These are phyloP conservation scores for Globisporangium alternatum DNA, from an alignment of 352 stramenopile genomes.

Conservation along the genomic window DNA sequence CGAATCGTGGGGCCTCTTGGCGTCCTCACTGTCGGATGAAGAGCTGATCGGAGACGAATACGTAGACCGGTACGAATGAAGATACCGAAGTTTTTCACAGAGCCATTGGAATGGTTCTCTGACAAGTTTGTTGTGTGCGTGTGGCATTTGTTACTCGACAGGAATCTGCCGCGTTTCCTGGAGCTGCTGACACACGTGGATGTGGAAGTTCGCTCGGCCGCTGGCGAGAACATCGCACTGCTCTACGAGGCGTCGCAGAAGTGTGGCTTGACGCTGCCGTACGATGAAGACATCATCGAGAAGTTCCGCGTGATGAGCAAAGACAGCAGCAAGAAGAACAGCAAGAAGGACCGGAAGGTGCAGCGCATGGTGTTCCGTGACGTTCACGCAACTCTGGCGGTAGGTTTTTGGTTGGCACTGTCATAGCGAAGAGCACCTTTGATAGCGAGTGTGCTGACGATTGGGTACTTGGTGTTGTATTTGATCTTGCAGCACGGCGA, in stretches of 20 bases:
- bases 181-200: conserved; percentile 73
- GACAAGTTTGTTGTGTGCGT: background rate
- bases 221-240: conserved; percentile 85
- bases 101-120: background rate
- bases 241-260: conserved; percentile 68
- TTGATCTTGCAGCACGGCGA: conserved; percentile 54
- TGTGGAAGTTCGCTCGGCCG: conserved; percentile 74
- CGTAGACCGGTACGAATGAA: conserved; percentile 47
- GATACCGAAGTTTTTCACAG: background rate
- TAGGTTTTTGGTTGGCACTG: conserved; percentile 22
- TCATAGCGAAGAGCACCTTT: background rate
- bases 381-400: conserved; percentile 72
- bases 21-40: conserved; percentile 57
- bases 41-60: conserved; percentile 46
- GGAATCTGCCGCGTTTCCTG: conserved; percentile 68
- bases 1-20: conserved; percentile 71
- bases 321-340: conserved; percentile 88
- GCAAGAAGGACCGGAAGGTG: conserved; percentile 87
- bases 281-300: conserved; percentile 65
- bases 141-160: conserved; percentile 13
- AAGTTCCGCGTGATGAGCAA: conserved; percentile 82
- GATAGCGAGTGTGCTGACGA: background rate
- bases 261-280: conserved; percentile 44
- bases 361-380: conserved; percentile 84
- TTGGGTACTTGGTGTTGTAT: conserved; percentile 4